Evolutionary conservation across 2,329 filamentous ascomycete species (phyloP).

Genomic region (Teratosphaeria nubilosa): DNA sequence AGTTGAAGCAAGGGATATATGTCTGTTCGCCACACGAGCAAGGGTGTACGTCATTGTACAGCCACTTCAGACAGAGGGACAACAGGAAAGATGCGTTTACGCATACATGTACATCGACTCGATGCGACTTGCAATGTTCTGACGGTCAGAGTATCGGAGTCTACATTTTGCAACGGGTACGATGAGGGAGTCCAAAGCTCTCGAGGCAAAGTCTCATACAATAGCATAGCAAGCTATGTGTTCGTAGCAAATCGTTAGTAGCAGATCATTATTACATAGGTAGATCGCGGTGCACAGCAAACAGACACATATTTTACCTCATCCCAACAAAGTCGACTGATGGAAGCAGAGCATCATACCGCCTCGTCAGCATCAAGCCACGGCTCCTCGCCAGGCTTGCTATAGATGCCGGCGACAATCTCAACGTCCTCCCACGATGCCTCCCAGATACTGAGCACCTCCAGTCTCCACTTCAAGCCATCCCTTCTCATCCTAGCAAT

Average conservation of each 20-base stretch:
- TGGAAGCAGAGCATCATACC: neutral
- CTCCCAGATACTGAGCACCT: constrained; percentile 42
- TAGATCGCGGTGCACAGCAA: neutral
- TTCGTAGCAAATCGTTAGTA: too few species aligned
- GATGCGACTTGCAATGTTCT: neutral
- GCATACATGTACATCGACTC: neutral
- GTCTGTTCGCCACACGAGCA: neutral
- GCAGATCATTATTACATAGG: too few species aligned
- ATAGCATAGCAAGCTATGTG: too few species aligned
- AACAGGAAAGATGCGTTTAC: too few species aligned
- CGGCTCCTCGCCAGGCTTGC: constrained; percentile 1
- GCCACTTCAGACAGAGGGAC: neutral
- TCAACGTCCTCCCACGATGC: constrained; percentile 46
- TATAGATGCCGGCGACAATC: constrained; percentile 38
- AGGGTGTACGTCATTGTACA: neutral
- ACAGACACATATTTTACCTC: neutral
- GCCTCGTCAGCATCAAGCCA: neutral
- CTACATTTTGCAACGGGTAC: too few species aligned
- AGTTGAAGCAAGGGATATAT: neutral
- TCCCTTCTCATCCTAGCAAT: constrained; percentile 41
- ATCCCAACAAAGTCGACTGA: neutral
- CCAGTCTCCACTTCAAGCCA: constrained; percentile 33
- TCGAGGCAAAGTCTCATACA: too few species aligned
- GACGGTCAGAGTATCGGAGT: too few species aligned
- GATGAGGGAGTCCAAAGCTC: too few species aligned